phyloP scores from a whole-genome alignment of 139 green algal species.

The Picochlorum sp. region DNA sequence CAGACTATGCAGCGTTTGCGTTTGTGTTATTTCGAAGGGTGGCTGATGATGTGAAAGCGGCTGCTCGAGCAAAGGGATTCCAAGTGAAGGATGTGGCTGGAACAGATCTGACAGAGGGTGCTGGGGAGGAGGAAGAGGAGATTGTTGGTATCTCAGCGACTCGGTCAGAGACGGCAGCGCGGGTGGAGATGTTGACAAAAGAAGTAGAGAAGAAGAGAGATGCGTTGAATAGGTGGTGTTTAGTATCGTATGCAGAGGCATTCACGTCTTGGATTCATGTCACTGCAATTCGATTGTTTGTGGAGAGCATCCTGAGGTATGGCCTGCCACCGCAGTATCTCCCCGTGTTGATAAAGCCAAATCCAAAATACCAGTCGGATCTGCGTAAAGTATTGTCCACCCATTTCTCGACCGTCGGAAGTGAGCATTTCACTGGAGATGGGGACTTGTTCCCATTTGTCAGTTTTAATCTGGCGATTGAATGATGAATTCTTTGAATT shows the following conservation, averaged over 20 bases:
- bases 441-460: constrained; percentile 77
- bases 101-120: constrained; percentile 38
- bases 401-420: constrained; percentile 8
- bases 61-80: constrained; percentile 68
- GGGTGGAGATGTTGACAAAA: constrained; percentile 34
- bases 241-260: constrained; percentile 81
- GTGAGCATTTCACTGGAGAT: constrained; percentile 30
- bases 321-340: constrained; percentile 85
- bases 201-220: constrained; percentile 57
- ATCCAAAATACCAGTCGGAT: constrained; percentile 46
- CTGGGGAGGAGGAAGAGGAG: constrained; percentile 20
- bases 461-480: constrained; percentile 64
- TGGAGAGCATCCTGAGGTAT: constrained; percentile 95
- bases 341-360: constrained; percentile 64
- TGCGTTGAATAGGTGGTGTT: constrained; percentile 76
- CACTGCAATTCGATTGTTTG: constrained; percentile 84
- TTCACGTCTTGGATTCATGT: constrained; percentile 90
- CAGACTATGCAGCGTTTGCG: constrained; percentile 78
- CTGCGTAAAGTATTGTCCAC: constrained; percentile 53
- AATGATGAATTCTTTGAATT: constrained; percentile 11
- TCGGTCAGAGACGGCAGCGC: background rate
- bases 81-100: constrained; percentile 54
- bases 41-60: constrained; percentile 88
- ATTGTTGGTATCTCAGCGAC: background rate
- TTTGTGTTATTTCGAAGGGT: constrained; percentile 85